Conservation (phyloP, 352 stramenopile genomes). For the Elongisporangium senticosum region DNA sequence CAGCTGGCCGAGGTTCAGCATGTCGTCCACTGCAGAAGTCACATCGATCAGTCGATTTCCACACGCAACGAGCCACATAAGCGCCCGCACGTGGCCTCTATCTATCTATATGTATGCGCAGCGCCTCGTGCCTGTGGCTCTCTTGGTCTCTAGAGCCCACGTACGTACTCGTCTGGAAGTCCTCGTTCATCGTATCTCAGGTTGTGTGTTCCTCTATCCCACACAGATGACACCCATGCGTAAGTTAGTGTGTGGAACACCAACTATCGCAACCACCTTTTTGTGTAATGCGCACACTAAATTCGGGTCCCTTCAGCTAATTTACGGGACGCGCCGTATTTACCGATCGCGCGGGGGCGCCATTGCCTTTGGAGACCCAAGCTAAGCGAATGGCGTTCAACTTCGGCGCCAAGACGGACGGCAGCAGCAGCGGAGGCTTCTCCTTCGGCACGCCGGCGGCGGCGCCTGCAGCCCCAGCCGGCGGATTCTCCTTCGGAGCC, state of each 20-base stretch:
- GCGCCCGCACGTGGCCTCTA: neutral
- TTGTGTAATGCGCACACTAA: neutral
- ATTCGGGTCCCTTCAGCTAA: neutral
- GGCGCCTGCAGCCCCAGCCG: conserved; percentile 2
- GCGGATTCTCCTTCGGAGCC: conserved; percentile 16
- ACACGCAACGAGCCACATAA: neutral
- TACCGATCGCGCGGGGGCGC: neutral
- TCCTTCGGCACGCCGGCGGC: conserved; percentile 19
- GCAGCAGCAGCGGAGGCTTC: conserved; percentile 20
- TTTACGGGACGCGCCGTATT: neutral
- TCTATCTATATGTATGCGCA: neutral
- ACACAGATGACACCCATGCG: neutral
- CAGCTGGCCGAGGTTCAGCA: conserved; percentile 56
- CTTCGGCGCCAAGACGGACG: conserved; percentile 15
- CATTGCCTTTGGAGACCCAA: neutral
- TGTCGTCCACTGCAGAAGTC: conserved; percentile 26
- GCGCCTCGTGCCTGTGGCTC: neutral
- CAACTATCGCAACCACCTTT: neutral
- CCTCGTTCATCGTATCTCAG: neutral
- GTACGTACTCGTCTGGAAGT: neutral
- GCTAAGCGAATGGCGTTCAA: conserved; percentile 28
- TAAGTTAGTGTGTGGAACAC: neutral
- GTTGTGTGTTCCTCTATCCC: neutral
- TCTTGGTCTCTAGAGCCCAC: neutral
- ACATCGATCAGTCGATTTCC: neutral